Evolutionary conservation across 1,284 basidiomycete genomes (phyloP).

Genomic region (Irpex rosettiformis): DNA sequence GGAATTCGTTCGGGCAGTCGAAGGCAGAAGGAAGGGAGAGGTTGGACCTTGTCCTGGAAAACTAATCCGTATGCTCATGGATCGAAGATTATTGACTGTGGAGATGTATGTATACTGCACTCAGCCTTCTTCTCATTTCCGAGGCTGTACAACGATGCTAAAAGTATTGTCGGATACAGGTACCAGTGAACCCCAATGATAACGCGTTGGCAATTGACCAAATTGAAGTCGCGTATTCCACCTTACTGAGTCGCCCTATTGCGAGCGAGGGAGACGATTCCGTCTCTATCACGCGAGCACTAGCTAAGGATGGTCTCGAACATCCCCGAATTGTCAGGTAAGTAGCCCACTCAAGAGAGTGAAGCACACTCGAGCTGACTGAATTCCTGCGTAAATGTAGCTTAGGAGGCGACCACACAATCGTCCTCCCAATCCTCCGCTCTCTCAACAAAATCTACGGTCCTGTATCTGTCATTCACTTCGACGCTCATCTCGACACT

Average conservation of each 20-base stretch:
- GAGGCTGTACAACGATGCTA: background rate
- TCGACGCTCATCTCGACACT: slow-evolving; percentile 74
- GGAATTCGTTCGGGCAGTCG: slow-evolving; percentile 78
- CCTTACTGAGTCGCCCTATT: slow-evolving; percentile 56
- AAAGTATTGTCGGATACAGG: slow-evolving; percentile 33
- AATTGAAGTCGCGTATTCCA: slow-evolving; percentile 75
- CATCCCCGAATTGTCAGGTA: slow-evolving; percentile 71
- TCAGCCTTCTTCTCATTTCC: background rate
- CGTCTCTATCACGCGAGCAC: slow-evolving; percentile 9
- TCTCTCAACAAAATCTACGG: slow-evolving; percentile 71
- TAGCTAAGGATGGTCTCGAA: slow-evolving; percentile 51
- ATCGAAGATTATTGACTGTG: slow-evolving; percentile 71
- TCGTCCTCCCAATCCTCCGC: slow-evolving; percentile 74
- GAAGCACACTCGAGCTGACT: slow-evolving; percentile 5
- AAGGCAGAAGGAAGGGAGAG: slow-evolving; percentile 51
- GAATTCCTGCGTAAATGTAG: slow-evolving; percentile 28
- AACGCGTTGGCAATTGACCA: slow-evolving; percentile 75
- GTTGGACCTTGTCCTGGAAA: slow-evolving; percentile 68
- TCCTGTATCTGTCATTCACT: slow-evolving; percentile 77
- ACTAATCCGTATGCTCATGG: slow-evolving; percentile 60
- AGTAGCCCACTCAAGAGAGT: slow-evolving; percentile 8
- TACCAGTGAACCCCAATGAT: slow-evolving; percentile 70
- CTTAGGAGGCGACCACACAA: slow-evolving; percentile 78
- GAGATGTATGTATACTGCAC: slow-evolving; percentile 52
- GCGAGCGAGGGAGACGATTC: slow-evolving; percentile 25